Evolutionary conservation across 495 filamentous ascomycete species (phyloP), one percentile per base, ranked within the genome.

Genomic region (Astrothelium subdiscretum): DNA sequence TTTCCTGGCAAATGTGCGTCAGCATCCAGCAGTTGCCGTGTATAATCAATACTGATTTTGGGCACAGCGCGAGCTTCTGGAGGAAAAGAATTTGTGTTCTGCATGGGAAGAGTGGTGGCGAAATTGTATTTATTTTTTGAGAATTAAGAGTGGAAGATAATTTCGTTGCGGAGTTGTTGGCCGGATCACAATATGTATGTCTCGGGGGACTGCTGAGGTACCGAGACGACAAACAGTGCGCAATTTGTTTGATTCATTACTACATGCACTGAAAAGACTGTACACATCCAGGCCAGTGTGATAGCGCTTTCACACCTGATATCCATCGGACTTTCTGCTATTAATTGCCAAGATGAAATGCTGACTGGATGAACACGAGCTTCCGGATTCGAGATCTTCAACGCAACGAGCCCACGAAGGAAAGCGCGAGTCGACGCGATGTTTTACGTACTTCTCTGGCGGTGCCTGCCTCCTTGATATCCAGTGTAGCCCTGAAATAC

Each of bases 1-100:
- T 92, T 85, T 29, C 88, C 88, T 91, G 65, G 10, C 11, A 27
- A 11, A 54, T 20, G 5, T 8, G 11, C 48, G 24, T 54, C 48
- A 54, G 48, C 48, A 20, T 24, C 15, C 5, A 27, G 5, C 24
- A 54, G n/a, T 29, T 27, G 24, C 6, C 48, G 15, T 54, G 15
- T 27, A 29, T 27, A 29, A 54, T 26, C 24, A 12, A 27, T 22
- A 15, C 15, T 38, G 15, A 6, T 6, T 38, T 15, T 38, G 6
- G 5, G 35, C 6, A 6, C 35, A 38, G 35, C 6, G 35, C 2
- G 20, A 48, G 43, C n/a, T 22, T 1, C 6, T 29, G 12, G 48
- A 24, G 24, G 29, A 6, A 38, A 38, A 38, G 35, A 38, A 15
- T 6, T 38, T 38, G 35, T n/a, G n/a, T n/a, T n/a, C n/a, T n/a